These are phyloP conservation scores for Magnolia sinica DNA, from an alignment of 164 flowering plant species.

Conservation along the genomic window DNA sequence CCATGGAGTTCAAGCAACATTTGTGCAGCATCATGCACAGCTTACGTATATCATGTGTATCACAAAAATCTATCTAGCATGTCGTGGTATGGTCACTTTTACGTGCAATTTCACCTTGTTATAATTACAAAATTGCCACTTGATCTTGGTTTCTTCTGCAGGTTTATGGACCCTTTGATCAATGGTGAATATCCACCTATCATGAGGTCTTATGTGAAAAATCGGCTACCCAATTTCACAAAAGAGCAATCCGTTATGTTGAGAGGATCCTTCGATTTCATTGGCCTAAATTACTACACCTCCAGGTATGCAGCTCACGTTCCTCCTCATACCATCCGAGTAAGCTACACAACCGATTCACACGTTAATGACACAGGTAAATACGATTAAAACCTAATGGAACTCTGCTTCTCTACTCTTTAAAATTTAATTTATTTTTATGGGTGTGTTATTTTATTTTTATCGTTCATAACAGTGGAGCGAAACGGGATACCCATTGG, in stretches of 20 bases:
- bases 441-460: neutral
- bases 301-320: neutral
- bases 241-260: conserved; percentile 2
- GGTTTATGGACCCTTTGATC: conserved; percentile 12
- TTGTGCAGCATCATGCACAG: too few species aligned
- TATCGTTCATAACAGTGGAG: conserved; percentile 7
- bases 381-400: neutral
- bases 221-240: conserved; percentile 11
- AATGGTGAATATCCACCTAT: conserved; percentile 8
- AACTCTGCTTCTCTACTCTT: neutral
- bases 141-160: neutral
- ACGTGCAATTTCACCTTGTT: neutral
- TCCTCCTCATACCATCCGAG: neutral
- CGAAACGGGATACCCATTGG: conserved; percentile 21
- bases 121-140: neutral
- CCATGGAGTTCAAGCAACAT: too few species aligned
- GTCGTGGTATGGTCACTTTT: neutral
- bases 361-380: conserved; percentile 1
- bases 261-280: conserved; percentile 17
- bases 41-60: neutral
- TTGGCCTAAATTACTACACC: conserved; percentile 4
- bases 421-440: neutral
- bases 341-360: neutral
- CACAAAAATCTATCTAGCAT: neutral
- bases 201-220: conserved; percentile 4